Evolutionary conservation across 768 basidiomycete genomes (phyloP), one percentile per base, ranked within the genome.

Genomic region (Mycena metata): DNA sequence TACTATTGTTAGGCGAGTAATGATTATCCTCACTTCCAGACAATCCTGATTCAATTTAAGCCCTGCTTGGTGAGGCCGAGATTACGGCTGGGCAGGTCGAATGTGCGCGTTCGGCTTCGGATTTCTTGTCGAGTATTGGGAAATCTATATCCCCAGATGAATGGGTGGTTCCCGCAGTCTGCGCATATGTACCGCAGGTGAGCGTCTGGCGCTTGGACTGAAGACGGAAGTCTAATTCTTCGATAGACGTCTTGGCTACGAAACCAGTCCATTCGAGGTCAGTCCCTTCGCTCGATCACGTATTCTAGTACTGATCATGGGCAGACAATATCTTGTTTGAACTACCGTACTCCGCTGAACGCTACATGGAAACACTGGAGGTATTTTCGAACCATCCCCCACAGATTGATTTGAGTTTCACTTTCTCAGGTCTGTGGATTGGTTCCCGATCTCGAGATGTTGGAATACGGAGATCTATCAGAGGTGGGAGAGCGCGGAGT

Each of bases 401-500:
- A 33, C 26, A n/a, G 17, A 9, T 4, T 19, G 23, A 24, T 56
- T 8, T 42, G 1, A n/a, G 15, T 10, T 52, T 30, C 13, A 39
- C 23, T 45, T 74, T 36, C 74, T 70, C 67, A 86, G 85, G 84
- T 78, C 19, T 88, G 85, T 64, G 93, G 93, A 0, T 82, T 96
- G 26, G 79, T 90, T 17, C 86, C 83, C 58, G 94, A 96, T 75
- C 82, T 96, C 43, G 86, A 89, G 51, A 94, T 95, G 61, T 82
- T 96, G n/a, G 95, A 96, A 75, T 94, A 95, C 72, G 93, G 94
- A 1, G 94, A 95, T 71, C 89, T 92, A 69, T 89, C 93, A 0
- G 94, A 95, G 78, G 94, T 95, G 60, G 94, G 94, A 19, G 94
- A 95, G 80, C 90, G 91, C 35, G 94, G 94, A 21, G 93, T 93